Evolutionary conservation across 805 yeast genomes (phyloP), one percentile per base, ranked within the genome.

Genomic region (Candida insectorum): DNA sequence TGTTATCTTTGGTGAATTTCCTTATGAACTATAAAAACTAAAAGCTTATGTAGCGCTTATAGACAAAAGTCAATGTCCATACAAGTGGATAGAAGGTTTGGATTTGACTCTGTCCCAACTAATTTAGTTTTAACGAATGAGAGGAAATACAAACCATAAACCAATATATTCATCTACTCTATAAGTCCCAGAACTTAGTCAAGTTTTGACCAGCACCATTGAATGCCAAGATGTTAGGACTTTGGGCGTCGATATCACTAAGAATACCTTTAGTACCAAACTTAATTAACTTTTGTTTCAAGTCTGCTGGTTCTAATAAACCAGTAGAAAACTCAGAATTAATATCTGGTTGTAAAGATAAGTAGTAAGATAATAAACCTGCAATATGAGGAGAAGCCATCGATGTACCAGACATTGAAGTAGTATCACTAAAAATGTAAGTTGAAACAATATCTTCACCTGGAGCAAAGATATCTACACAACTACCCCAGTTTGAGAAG

Each of bases 351-450:
- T 71, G 72, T 52, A 75, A 69, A 12, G 79, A 74, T 41, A 75
- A 59, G 56, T 63, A 76, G 64, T 75, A 75, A 5, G 79, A 55
- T 54, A 75, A 60, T 48, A 75, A 63, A 14, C 81, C 81, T 24
- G 74, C 68, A 43, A 75, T 58, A 49, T 75, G 80, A 24, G 81
- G 81, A 11, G 81, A 67, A 16, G 81, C 81, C 81, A 76, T 76
- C 24, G 81, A 76, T 14, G 81, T 75, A 45, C 81, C 81, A 21
- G 79, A 72, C 62, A 75, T 62, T 16, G 71, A 60, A 41, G 73
- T 71, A 21, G 76, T 67, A 43, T 76, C 77, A 24, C 76, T 69
- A 32, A 79, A 77, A 43, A 69, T 75, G 60, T 71, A 75, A 41
- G 79, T 74, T 30, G 78, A 71, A 49, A 66, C 61, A 42, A 75